Percentiles rank a stretch among this genome's conserved stretches.
Conservation (phyloP, 768 basidiomycete species). For the Pholiota microspora region DNA sequence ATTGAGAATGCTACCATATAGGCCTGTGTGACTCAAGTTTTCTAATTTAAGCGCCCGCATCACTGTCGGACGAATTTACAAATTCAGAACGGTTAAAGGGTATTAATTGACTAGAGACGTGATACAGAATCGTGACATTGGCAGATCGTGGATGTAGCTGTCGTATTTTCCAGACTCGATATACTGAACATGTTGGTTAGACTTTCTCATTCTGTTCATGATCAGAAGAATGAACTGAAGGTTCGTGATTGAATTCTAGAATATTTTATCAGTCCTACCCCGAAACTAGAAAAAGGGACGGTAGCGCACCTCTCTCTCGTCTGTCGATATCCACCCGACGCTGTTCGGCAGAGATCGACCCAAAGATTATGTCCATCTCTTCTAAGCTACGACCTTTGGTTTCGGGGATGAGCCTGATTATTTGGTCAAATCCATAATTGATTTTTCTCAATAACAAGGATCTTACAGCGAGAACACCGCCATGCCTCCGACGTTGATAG, state of each 20-base stretch:
- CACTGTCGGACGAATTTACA: too few species aligned
- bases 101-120: not conserved
- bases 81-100: too few species aligned
- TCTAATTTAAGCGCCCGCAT: not conserved
- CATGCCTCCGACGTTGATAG: constrained; percentile 74
- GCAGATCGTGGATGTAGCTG: not conserved
- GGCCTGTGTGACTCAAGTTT: too few species aligned
- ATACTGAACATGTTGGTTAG: not conserved
- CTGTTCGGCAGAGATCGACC: constrained; percentile 51
- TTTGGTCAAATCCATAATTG: not conserved
- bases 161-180: too few species aligned
- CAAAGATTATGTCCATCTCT: constrained; percentile 55
- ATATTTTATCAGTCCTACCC: not conserved
- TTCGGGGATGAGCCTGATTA: constrained; percentile 52
- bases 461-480: constrained; percentile 62
- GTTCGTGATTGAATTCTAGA: constrained; percentile 7
- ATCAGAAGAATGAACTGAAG: constrained; percentile 9
- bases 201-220: constrained; percentile 4
- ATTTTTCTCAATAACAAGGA: not conserved
- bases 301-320: constrained; percentile 35
- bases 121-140: not conserved
- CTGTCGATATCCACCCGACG: constrained; percentile 52
- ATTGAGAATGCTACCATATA: too few species aligned
- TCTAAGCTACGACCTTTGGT: constrained; percentile 58
- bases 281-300: not conserved